A percentile compares a stretch with the other conserved stretches of the same genome.
phyloP scores from a whole-genome alignment of 192 early-diverging fungal genomes.

The Geranomyces variabilis region DNA sequence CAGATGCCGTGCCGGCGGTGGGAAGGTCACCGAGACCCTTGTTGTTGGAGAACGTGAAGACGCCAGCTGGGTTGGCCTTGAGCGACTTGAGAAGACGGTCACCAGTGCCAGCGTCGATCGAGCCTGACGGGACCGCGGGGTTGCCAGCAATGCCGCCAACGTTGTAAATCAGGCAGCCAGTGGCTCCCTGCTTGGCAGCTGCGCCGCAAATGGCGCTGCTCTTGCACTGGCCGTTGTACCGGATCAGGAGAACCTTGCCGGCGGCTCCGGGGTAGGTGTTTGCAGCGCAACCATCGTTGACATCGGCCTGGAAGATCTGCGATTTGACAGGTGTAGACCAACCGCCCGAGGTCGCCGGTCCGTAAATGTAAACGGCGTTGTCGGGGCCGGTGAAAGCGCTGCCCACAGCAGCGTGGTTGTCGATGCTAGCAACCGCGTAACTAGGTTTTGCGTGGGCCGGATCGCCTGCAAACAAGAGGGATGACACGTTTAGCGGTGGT shows the following conservation, averaged over 20 bases:
- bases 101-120: constrained; percentile 19
- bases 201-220: constrained; percentile 28
- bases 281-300: constrained; percentile 26
- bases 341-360: constrained; percentile 12
- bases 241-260: constrained; percentile 42
- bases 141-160: constrained; percentile 23
- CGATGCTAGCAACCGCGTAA: constrained; percentile 27
- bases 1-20: constrained; percentile 65
- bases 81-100: constrained; percentile 27
- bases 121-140: constrained; percentile 19
- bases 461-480: no score
- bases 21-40: constrained; percentile 47
- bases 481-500: constrained; percentile 22
- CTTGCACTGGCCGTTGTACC: constrained; percentile 26
- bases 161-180: constrained; percentile 43
- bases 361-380: constrained; percentile 5
- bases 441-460: constrained; percentile 36
- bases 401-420: constrained; percentile 14
- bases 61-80: constrained; percentile 34
- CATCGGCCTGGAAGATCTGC: constrained; percentile 22
- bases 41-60: constrained; percentile 52
- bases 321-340: not conserved
- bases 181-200: constrained; percentile 32
- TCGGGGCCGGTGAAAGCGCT: constrained; percentile 3
- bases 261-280: constrained; percentile 14